Conservation (phyloP, 148 eudicot genomes). For the Silene latifolia region DNA sequence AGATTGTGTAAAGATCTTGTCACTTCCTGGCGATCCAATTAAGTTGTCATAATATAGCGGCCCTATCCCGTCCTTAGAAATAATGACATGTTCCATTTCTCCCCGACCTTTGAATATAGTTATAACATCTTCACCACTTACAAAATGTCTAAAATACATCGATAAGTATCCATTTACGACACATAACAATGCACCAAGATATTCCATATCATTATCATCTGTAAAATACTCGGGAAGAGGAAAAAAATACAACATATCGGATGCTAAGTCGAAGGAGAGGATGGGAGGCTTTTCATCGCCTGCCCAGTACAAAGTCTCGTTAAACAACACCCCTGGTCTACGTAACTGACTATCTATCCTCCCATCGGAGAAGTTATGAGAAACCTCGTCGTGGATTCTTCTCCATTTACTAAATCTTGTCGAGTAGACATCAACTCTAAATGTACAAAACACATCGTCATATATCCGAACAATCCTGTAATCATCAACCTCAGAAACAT, state of each 20-base stretch:
- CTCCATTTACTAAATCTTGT: not conserved
- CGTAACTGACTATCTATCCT: not conserved
- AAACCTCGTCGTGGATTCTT: not conserved
- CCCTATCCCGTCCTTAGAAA: too few species aligned
- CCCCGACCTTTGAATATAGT: not conserved
- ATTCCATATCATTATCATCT: not conserved
- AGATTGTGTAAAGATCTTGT: not conserved
- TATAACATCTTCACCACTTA: not conserved
- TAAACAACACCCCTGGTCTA: not conserved
- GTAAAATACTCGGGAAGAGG: too few species aligned
- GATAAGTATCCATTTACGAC: slow-evolving; percentile 9
- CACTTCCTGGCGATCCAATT: not conserved
- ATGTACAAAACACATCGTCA: not conserved
- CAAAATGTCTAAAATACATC: too few species aligned
- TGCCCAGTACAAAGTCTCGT: not conserved
- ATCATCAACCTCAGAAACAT: slow-evolving; percentile 3
- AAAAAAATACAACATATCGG: not conserved
- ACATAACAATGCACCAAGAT: not conserved
- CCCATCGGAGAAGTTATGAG: not conserved
- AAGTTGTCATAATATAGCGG: not conserved
- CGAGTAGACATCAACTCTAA: not conserved
- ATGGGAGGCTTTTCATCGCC: not conserved
- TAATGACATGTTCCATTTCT: too few species aligned
- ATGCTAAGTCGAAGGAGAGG: slow-evolving; percentile 9
- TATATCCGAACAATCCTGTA: slow-evolving; percentile 5